Conservation (phyloP, 2,329 filamentous ascomycete species). For the Penicillium capsulatum region DNA sequence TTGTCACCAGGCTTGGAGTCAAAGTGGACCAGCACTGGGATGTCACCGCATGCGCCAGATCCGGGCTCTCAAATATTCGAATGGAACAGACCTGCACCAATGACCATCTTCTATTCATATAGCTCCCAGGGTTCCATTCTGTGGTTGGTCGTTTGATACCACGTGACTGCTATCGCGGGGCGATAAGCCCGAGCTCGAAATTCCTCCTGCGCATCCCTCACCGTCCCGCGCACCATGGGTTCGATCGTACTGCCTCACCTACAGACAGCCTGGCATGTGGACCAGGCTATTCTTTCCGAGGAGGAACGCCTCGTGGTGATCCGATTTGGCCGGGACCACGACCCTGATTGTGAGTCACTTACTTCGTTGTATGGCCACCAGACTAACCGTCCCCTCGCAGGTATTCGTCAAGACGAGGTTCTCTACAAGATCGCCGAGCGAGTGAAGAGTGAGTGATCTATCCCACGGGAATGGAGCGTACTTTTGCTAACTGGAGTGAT, state of each 20-base stretch:
- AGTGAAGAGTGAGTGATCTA: slow-evolving; percentile 61
- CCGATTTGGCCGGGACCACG: slow-evolving; percentile 83
- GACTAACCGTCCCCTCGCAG: slow-evolving; percentile 22
- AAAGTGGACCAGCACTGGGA: too few relatives aligned
- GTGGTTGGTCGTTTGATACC: too few relatives aligned
- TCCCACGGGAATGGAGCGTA: slow-evolving; percentile 45
- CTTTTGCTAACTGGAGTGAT: slow-evolving; percentile 3
- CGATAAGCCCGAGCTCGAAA: slow-evolving; percentile 20
- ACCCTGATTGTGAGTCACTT: slow-evolving; percentile 59
- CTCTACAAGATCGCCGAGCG: slow-evolving; percentile 90
- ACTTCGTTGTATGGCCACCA: background rate
- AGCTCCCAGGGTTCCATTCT: too few relatives aligned
- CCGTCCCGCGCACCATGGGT: slow-evolving; percentile 51
- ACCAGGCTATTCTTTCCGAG: slow-evolving; percentile 88
- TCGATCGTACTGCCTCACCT: slow-evolving; percentile 92
- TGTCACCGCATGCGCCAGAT: too few relatives aligned
- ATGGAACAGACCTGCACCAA: too few relatives aligned
- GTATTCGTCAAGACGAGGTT: slow-evolving; percentile 83
- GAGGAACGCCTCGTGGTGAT: slow-evolving; percentile 82
- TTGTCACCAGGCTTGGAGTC: too few relatives aligned
- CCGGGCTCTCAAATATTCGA: too few relatives aligned
- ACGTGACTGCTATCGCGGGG: slow-evolving; percentile 12
- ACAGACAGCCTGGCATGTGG: slow-evolving; percentile 92
- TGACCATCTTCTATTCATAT: too few relatives aligned
- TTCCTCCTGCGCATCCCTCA: slow-evolving; percentile 6